Evolutionary conservation across 2,329 filamentous ascomycete species (phyloP).

Genomic region (Ceratocystis ficicola): DNA sequence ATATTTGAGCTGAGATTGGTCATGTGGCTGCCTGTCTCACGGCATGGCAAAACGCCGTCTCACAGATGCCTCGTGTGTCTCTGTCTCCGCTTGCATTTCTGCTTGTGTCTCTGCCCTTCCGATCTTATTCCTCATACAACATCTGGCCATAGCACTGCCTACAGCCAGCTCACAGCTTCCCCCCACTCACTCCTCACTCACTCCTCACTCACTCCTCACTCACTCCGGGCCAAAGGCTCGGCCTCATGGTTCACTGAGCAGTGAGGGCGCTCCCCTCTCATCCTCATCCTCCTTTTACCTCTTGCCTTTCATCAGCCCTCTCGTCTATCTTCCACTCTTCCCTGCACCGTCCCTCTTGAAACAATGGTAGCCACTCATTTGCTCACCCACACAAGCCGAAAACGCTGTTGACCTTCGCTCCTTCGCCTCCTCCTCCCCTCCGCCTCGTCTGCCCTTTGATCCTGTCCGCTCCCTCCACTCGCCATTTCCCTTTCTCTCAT

Average conservation of each 20-base stretch:
- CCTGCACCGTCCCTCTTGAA: neutral
- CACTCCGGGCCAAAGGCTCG: constrained; percentile 9
- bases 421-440: neutral
- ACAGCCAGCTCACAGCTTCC: too few relatives aligned
- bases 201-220: neutral
- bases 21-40: too few relatives aligned
- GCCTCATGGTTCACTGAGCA: neutral
- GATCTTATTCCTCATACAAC: neutral
- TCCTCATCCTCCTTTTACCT: neutral
- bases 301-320: neutral
- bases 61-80: neutral
- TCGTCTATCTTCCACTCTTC: neutral
- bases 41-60: too few relatives aligned
- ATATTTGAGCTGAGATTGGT: too few relatives aligned
- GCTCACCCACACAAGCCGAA: neutral
- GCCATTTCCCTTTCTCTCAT: neutral
- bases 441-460: neutral
- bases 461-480: neutral
- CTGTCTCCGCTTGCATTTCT: neutral
- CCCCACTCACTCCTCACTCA: neutral
- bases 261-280: neutral
- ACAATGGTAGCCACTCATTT: neutral
- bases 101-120: neutral
- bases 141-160: too few relatives aligned
- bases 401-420: neutral